Evolutionary conservation across 1,284 basidiomycete species (phyloP).

Genomic region (Apiotrichum akiyoshidainum): DNA sequence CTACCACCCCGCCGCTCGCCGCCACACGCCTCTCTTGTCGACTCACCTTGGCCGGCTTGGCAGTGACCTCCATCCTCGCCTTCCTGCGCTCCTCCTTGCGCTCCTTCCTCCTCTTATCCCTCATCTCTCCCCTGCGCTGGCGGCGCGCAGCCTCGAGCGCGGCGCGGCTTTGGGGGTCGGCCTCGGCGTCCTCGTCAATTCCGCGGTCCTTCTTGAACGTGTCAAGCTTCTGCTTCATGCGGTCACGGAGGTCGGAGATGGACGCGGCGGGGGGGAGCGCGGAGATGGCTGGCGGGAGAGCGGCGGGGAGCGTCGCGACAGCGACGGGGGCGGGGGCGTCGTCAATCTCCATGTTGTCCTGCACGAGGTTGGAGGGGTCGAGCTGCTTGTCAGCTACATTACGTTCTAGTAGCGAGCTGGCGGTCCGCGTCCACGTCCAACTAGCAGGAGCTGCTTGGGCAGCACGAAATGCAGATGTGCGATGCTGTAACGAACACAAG

Average conservation of each 20-base stretch:
- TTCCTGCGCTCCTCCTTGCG: conserved; percentile 72
- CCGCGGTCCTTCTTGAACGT: conserved; percentile 58
- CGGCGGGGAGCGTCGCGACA: conserved; percentile 26
- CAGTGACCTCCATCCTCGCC: conserved; percentile 52
- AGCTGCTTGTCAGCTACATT: conserved; percentile 57
- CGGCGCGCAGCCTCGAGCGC: conserved; percentile 76
- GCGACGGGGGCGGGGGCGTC: conserved; percentile 27
- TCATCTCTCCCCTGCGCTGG: conserved; percentile 68
- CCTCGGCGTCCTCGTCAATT: conserved; percentile 39
- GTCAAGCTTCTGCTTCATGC: conserved; percentile 73
- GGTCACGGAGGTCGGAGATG: conserved; percentile 69
- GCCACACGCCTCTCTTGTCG: background rate
- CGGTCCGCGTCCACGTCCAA: too few species aligned
- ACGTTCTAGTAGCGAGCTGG: background rate
- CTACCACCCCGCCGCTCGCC: background rate
- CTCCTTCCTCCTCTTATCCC: conserved; percentile 76
- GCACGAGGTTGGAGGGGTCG: conserved; percentile 70
- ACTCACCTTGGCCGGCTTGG: conserved; percentile 45
- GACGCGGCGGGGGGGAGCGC: conserved; percentile 68
- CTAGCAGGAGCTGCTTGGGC: too few species aligned
- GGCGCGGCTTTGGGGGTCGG: conserved; percentile 57
- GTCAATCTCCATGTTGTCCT: conserved; percentile 32
- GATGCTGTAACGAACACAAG: too few species aligned
- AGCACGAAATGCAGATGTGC: too few species aligned
- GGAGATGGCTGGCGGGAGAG: conserved; percentile 34